Base-by-base conservation (phyloP, 768 basidiomycete species). In the Cystofilobasidium capitatum region DNA sequence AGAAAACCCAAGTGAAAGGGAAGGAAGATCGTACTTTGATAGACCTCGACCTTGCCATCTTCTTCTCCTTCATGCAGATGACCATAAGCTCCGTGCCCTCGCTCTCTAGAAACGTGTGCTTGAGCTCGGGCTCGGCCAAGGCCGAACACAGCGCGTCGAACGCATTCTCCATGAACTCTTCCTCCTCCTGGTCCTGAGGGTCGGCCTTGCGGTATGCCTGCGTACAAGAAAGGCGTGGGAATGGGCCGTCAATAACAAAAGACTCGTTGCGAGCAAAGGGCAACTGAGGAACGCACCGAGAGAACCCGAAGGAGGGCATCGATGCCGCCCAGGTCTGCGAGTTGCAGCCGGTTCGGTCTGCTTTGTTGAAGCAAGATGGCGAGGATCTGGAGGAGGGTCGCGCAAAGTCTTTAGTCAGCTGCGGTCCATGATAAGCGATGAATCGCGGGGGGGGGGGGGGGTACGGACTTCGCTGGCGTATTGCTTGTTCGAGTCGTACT, bases 51-150 rank as follows among this genome's bases (percentile, higher is more conserved):
- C 84, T 85, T 0, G 90, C 84, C 70, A 91, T 83, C 68, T 83
- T 81, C 75, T 91, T 94, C 70, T 90, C 88, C 77, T 88, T 94
- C 88, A 97, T 92, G 83, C 96, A 88, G 70, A 98, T 81, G n/a
- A 96, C 83, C 92, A 98, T 97, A 39, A 99, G 82, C 73, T 99
- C 96, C 17, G 91, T 85, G 1, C 96, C 96, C 76, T 99, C 96
- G 24, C 86, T 86, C 13, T 85, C 83, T n/a, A 91, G 78, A 78
- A 99, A 98, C 4, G 85, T 77, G 22, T 81, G 76, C 77, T 97
- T 98, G 75, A 88, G 84, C 57, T 85, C 80, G 17, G 85, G 80
- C 76, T 94, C 92, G 39, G 81, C 83, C 29, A 98, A 80, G 0
- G 86, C 82, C 0, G 92, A 93, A 75, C 96, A 98, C 29, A 99